Percentiles rank a stretch among this genome's conserved stretches.
phyloP scores from a whole-genome alignment of 2,329 filamentous ascomycete species.

The Helotiales sp. region DNA sequence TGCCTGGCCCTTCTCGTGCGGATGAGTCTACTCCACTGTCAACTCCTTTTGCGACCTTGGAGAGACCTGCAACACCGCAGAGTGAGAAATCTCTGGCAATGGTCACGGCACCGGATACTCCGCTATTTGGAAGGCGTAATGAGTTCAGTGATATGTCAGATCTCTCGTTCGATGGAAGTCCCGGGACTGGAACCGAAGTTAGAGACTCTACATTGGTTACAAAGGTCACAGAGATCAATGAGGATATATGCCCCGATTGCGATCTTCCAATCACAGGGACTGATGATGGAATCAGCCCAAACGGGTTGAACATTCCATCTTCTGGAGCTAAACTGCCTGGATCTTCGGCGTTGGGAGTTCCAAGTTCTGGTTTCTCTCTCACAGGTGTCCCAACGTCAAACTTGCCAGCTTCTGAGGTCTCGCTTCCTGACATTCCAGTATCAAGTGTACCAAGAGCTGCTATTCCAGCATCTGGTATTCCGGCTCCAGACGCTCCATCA shows the following conservation, averaged over 20 bases:
- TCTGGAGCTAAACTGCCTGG: not conserved
- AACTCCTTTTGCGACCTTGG: not conserved
- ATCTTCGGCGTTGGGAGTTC: not conserved
- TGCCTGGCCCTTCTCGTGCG: not conserved
- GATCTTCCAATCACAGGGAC: not conserved
- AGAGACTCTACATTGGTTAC: not conserved
- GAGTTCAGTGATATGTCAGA: constrained; percentile 14
- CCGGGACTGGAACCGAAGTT: not conserved
- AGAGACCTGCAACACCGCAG: not conserved
- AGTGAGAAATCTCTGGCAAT: constrained; percentile 17
- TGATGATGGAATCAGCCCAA: not conserved
- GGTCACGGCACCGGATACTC: constrained; percentile 20
- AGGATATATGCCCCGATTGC: constrained; percentile 16
- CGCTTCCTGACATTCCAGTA: not conserved
- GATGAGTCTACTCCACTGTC: not conserved
- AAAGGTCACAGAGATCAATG: not conserved
- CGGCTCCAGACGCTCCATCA: not conserved
- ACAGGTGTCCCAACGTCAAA: not conserved
- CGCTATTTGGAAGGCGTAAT: not conserved
- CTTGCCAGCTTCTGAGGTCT: not conserved
- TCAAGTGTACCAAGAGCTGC: not conserved
- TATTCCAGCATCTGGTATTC: not conserved
- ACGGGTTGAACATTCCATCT: not conserved
- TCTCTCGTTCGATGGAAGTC: constrained; percentile 15
- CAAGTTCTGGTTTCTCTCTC: not conserved